A percentile compares a stretch with the other conserved stretches of the same genome.
Evolutionary conservation across 768 basidiomycete genomes (phyloP).

Genomic region (Lactifluus piperatus): DNA sequence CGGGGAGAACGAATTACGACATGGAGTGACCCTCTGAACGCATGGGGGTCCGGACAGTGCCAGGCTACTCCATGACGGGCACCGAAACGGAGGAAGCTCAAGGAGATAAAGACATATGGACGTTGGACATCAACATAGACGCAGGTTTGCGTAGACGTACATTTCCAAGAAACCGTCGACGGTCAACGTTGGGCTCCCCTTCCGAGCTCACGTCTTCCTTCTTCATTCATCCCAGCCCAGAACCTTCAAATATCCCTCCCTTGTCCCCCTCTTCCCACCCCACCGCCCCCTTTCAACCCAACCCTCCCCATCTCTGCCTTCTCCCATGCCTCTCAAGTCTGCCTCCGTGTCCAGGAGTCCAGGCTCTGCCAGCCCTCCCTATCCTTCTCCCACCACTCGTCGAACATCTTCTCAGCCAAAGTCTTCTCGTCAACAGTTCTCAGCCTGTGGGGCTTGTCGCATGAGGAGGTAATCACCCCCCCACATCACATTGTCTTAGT

Average conservation of each 20-base stretch:
- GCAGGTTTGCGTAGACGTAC: conserved; percentile 2
- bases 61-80: too few relatives aligned
- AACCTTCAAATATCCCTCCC: conserved; percentile 20
- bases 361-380: conserved; percentile 22
- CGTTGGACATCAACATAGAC: conserved; percentile 2
- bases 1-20: conserved; percentile 14
- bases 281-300: background rate
- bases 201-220: conserved; percentile 13
- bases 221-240: conserved; percentile 17
- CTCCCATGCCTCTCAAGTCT: conserved; percentile 21
- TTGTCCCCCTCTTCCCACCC: conserved; percentile 2
- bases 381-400: conserved; percentile 31
- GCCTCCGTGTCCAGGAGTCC: conserved; percentile 24
- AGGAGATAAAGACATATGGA: conserved; percentile 17
- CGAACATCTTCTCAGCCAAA: conserved; percentile 43
- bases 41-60: conserved; percentile 11
- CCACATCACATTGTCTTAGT: background rate
- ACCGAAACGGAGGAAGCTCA: conserved; percentile 5
- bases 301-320: background rate
- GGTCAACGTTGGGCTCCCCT: conserved; percentile 15
- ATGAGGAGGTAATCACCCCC: conserved; percentile 55
- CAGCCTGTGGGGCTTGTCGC: conserved; percentile 90
- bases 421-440: conserved; percentile 75
- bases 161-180: conserved; percentile 20
- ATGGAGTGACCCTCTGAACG: conserved; percentile 5